phyloP scores from a whole-genome alignment of 169 alveolate species.

The Sarcocystis neurona region DNA sequence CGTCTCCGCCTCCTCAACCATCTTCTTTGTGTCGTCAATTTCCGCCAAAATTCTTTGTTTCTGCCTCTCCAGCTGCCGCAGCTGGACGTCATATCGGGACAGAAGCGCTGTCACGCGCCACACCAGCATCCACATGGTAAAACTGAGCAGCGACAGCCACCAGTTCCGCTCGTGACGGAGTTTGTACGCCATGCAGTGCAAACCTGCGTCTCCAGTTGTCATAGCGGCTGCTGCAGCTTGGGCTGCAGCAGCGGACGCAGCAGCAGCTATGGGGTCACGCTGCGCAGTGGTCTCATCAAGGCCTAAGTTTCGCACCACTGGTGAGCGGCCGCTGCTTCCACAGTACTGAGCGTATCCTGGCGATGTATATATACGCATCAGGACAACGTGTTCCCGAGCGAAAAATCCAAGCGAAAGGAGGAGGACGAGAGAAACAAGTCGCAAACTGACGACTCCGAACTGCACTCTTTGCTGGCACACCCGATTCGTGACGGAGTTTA shows the following conservation, averaged over 20 bases:
- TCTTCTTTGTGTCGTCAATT: too few species aligned
- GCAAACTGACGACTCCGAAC: not conserved
- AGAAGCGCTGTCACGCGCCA: conserved; percentile 28
- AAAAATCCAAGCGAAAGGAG: not conserved
- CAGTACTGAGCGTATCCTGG: conserved; percentile 2
- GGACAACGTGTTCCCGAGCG: conserved; percentile 37
- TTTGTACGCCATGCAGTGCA: conserved; percentile 37
- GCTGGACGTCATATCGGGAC: not conserved
- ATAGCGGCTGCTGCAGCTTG: conserved; percentile 38
- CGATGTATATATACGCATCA: conserved; percentile 1
- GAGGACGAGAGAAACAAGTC: conserved; percentile 29
- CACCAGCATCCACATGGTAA: conserved; percentile 16
- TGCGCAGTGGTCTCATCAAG: not conserved
- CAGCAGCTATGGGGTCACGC: conserved; percentile 11
- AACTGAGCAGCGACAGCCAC: conserved; percentile 27
- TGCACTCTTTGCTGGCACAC: conserved; percentile 7
- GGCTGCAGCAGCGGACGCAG: conserved; percentile 34
- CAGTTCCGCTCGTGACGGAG: conserved; percentile 36
- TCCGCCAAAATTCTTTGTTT: too few species aligned
- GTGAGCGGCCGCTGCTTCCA: not conserved
- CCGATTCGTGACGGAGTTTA: not conserved
- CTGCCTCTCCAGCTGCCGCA: not conserved
- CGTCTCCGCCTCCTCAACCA: too few species aligned
- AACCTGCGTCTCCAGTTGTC: conserved; percentile 24
- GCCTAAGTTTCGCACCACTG: not conserved